Base-by-base conservation (phyloP, 2,329 filamentous ascomycete species). In the Aspergillus fructus region DNA sequence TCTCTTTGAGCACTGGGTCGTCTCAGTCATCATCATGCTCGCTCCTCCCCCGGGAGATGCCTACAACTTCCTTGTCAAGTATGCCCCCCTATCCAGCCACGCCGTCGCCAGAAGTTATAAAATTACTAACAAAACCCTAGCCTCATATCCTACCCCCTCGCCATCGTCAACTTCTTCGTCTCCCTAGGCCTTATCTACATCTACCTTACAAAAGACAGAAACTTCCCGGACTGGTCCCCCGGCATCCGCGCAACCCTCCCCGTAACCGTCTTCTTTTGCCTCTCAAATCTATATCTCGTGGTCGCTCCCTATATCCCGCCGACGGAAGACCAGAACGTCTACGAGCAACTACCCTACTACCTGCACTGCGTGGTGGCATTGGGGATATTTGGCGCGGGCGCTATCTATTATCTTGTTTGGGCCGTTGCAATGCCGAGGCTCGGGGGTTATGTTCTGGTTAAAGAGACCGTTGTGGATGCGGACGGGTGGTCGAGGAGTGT, bases 31-130 rank as follows among this genome's bases (percentile, higher is more conserved):
- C 45, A 80, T 89, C 12, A 80, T 90, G 33, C 70, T 89, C 3
- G 87, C 85, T 0, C 87, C 87, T 1, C 88, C 88, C 0, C 83
- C 86, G 0, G 87, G 87, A 0, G 81, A 86, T 15, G 86, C 87
- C 0, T 89, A 89, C 71, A 87, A 86, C 71, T 90, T 90, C 65
- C 63, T 78, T 11, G 60, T 75, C 59, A 76, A 76, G 73, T 75
- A 66, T 62, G 71, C 66, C 21, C 33, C 24, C 27, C n/a, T 11
- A n/a, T n/a, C 23, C 15, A 4, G 3, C 42, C 9, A 46, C 5
- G 17, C 24, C 19, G n/a, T 5, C 27, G 11, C 4, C 9, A 34
- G 11, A 23, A 17, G 4, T 30, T 11, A 30, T 53, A 2, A 33
- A 27, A 42, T 48, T 50, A 51, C 50, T 60, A 50, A 53, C 30